Evolutionary conservation across 257 asterid species (phyloP), one percentile per base, ranked within the genome.

Genomic region (Catharanthus roseus): DNA sequence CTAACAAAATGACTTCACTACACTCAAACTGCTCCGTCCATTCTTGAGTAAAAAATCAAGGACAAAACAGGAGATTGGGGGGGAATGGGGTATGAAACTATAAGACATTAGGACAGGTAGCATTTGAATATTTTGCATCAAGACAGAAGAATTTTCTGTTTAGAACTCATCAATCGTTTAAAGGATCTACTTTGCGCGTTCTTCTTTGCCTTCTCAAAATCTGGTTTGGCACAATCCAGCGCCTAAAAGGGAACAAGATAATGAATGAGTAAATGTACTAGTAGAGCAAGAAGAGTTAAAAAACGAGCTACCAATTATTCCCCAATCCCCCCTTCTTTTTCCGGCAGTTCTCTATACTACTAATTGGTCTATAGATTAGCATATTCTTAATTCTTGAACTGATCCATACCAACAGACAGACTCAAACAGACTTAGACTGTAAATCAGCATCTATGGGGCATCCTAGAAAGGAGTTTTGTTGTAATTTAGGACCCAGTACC

Each of bases 151-250:
- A 11, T 31, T 24, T 31, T 12, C 3, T 28, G 18, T 64, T 75
- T 28, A 58, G 31, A 44, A 68, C 88, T 39, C 73, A 87, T 95
- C 95, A 87, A 15, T 81, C 90, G 74, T 70, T 86, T 89, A 72
- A 91, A 89, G 67, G 95, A 84, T 75, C 87, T 74, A 73, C 26
- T 79, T 63, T 77, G 86, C 62, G 78, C 77, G 47, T 60, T 63
- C 72, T 70, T 83, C 67, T 80, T 78, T 68, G 80, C 73, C 72
- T 75, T 79, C 80, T 87, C 96, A 16, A 80, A 74, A 75, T 87
- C 96, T 36, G 95, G 90, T 81, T 79, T 92, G 72, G 98, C 96
- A 74, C 93, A 90, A 79, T 89, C 96, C 47, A 92, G 83, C 61
- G 93, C 89, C 96, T 89, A 58, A 29, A 15, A 13, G 41, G 13